phyloP scores from a whole-genome alignment of 179 eudicot genomes.

The Monotropa hypopitys region DNA sequence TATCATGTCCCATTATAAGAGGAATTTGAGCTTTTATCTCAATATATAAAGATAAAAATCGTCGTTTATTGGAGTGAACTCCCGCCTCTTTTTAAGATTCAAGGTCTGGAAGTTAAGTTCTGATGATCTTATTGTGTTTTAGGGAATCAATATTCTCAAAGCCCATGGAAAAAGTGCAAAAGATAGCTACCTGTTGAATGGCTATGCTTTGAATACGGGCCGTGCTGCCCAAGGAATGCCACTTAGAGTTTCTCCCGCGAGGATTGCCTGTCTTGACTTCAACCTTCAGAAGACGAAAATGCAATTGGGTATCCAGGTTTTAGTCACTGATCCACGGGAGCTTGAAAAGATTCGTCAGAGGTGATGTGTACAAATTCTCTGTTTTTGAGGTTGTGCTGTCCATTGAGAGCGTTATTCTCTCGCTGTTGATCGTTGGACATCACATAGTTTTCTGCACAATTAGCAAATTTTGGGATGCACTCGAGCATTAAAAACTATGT shows the following conservation, averaged over 20 bases:
- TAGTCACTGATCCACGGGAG: slow-evolving; percentile 87
- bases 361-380: slow-evolving; percentile 18
- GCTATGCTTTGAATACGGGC: slow-evolving; percentile 96
- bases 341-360: slow-evolving; percentile 97
- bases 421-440: neutral
- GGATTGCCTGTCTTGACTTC: slow-evolving; percentile 89
- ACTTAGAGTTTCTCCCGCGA: slow-evolving; percentile 74
- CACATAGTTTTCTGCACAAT: neutral
- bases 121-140: slow-evolving; percentile 9
- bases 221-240: slow-evolving; percentile 99
- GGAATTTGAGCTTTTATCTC: neutral
- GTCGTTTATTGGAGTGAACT: neutral
- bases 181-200: slow-evolving; percentile 83
- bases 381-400: neutral
- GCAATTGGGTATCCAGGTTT: slow-evolving; percentile 96
- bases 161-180: slow-evolving; percentile 92
- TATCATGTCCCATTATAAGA: neutral
- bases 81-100: neutral
- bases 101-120: neutral
- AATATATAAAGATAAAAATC: neutral
- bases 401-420: neutral
- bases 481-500: neutral
- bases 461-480: neutral
- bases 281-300: slow-evolving; percentile 96
- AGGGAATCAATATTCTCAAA: slow-evolving; percentile 88